Evolutionary conservation across 1,284 basidiomycete species (phyloP).

Genomic region (Tylopilus orsonianus): DNA sequence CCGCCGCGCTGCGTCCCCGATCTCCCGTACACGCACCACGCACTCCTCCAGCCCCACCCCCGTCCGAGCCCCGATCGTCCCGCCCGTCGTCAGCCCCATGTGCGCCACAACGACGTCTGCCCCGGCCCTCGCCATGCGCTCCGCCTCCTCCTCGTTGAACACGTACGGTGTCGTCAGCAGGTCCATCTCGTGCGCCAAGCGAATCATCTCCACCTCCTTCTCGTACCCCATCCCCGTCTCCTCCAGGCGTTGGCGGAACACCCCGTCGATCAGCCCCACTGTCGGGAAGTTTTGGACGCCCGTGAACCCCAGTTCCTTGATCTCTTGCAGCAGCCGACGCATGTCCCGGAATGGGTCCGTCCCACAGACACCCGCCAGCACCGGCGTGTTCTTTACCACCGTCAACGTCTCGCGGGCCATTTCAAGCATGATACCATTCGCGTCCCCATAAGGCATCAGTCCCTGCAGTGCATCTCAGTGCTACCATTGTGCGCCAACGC

Average conservation of each 20-base stretch:
- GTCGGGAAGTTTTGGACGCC: constrained; percentile 35
- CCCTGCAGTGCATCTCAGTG: constrained; percentile 19
- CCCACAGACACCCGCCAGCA: constrained; percentile 31
- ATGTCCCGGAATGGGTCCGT: constrained; percentile 34
- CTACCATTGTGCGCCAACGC: not conserved
- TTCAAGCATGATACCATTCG: constrained; percentile 32
- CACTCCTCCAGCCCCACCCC: constrained; percentile 27
- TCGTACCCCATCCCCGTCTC: constrained; percentile 34
- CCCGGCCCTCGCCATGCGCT: constrained; percentile 26
- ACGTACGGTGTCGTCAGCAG: constrained; percentile 32
- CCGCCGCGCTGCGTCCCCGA: constrained; percentile 19
- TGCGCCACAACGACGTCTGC: constrained; percentile 34
- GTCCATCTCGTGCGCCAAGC: constrained; percentile 26
- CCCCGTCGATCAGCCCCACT: constrained; percentile 32
- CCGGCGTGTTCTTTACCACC: constrained; percentile 28
- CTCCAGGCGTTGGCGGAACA: constrained; percentile 33
- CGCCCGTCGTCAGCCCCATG: constrained; percentile 33
- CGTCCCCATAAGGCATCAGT: constrained; percentile 35
- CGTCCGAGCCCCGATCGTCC: constrained; percentile 29
- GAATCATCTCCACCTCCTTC: constrained; percentile 35
- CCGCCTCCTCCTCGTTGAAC: constrained; percentile 29
- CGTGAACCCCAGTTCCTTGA: constrained; percentile 30
- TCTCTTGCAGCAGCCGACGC: constrained; percentile 20
- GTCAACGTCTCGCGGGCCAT: constrained; percentile 33
- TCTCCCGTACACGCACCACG: constrained; percentile 21